Base-by-base conservation (phyloP, 2,329 filamentous ascomycete genomes). In the Blastomyces parvus region DNA sequence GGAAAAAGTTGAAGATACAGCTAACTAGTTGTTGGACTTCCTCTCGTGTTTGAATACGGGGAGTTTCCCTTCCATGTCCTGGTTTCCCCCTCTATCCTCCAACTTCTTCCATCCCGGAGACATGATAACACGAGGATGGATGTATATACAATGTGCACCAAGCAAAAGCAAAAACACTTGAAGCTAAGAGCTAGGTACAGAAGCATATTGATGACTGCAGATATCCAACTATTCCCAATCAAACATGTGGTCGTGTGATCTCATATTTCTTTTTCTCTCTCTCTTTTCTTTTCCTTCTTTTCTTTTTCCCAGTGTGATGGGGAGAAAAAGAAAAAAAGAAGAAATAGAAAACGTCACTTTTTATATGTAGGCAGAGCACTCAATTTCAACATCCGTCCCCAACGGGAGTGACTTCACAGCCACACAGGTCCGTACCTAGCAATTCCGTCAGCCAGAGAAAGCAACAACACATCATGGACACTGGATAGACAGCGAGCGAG, bases 391-490 rank as follows among this genome's bases (percentile, higher is more conserved):
- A 64, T 91, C 87, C 53, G 91, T 91, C 63, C 87, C 86, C 82
- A 93, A 91, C 65, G 91, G 91, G 67, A 96, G 83, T 70, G 89
- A 86, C 83, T 94, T 92, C 67, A 95, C 92, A 6, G 91, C 91
- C 61, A 96, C 90, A 74, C 91, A 96, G 79, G 88, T 91, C 69
- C 90, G 84, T 60, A 63, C 56, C 56, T 58, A 90, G 88, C 14
- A 48, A 27, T 38, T 36, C 11, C 59, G 38, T 58, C 56, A 58
- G 56, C 42, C 6, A 30, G 6, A 30, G 30, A 58, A 38, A 25
- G 42, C 11, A 5, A 36, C 33, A 19, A 8, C 19, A 33, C n/a
- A 57, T 40, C 11, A 7, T 38, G 36, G 36, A 7, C 36, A 27
- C 3, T 8, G 13, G n/a, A 38, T 9, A 13, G 11, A 40, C 36